Percentiles rank a stretch among this genome's conserved stretches.
These are phyloP conservation scores for Rosa persica DNA, from an alignment of 306 rosid genomes.

Conservation along the genomic window DNA sequence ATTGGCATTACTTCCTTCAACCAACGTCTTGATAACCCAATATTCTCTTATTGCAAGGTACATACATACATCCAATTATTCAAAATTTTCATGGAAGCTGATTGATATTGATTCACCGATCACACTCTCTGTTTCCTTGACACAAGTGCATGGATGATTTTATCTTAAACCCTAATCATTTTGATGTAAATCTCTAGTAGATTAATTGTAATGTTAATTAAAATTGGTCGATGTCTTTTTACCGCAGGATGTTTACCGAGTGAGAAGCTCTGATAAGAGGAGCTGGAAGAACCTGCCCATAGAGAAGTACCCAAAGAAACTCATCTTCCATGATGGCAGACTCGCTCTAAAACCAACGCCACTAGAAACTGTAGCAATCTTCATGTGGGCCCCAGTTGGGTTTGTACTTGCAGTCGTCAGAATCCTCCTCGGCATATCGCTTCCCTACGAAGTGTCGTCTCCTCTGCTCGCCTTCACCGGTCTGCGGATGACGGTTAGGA, in stretches of 20 bases:
- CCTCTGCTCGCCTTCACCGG: slow-evolving; percentile 48
- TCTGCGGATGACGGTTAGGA: slow-evolving; percentile 34
- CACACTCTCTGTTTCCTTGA: no score
- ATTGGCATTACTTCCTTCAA: slow-evolving; percentile 52
- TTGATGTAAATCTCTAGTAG: neutral
- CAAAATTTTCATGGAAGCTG: no score
- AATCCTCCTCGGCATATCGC: slow-evolving; percentile 19
- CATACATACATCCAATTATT: no score
- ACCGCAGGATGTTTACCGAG: slow-evolving; percentile 59
- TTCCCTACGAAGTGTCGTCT: slow-evolving; percentile 46
- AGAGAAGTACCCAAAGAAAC: slow-evolving; percentile 46
- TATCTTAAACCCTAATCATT: neutral
- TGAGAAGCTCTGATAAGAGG: slow-evolving; percentile 53
- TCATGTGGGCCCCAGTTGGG: slow-evolving; percentile 66
- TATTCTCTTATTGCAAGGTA: slow-evolving; percentile 68
- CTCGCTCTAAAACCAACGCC: slow-evolving; percentile 58
- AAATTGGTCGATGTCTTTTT: neutral
- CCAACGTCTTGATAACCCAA: slow-evolving; percentile 24
- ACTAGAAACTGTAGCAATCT: slow-evolving; percentile 30
- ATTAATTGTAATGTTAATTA: neutral
- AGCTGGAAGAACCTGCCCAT: slow-evolving; percentile 55
- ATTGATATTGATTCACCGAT: no score
- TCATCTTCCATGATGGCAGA: slow-evolving; percentile 84
- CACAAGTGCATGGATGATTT: no score
- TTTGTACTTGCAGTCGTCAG: slow-evolving; percentile 45